Percentiles rank a stretch among this genome's conserved stretches.
Evolutionary conservation across 176 grass and related monocot genomes (phyloP).

Genomic region (Poa annua): DNA sequence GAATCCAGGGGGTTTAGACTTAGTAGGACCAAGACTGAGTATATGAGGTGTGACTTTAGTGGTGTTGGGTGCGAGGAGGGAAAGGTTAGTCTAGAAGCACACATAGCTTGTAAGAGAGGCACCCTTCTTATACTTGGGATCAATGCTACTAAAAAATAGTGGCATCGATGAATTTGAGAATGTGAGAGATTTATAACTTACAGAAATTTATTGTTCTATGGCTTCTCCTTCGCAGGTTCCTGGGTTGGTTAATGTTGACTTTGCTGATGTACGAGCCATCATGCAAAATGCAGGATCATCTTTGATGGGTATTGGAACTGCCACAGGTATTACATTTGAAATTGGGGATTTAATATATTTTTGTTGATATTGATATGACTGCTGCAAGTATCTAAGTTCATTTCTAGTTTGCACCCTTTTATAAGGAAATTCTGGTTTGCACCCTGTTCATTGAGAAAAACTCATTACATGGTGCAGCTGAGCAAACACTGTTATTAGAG

Average conservation of each 20-base stretch:
- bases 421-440: neutral
- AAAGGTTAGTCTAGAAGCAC: too few species aligned
- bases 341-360: neutral
- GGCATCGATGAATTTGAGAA: neutral
- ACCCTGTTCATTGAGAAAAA: slow-evolving; percentile 4
- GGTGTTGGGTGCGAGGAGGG: too few species aligned
- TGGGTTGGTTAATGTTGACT: slow-evolving; percentile 95
- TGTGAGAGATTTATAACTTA: neutral
- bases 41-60: too few species aligned
- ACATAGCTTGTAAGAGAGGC: too few species aligned
- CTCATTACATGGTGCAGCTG: neutral
- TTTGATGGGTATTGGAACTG: slow-evolving; percentile 97
- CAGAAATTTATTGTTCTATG: neutral
- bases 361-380: slow-evolving; percentile 5
- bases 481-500: slow-evolving; percentile 26
- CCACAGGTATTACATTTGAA: slow-evolving; percentile 68
- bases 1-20: too few species aligned
- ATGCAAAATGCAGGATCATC: slow-evolving; percentile 99
- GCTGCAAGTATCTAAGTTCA: neutral
- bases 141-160: too few species aligned
- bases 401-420: neutral
- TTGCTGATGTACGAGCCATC: slow-evolving; percentile 96
- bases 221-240: slow-evolving; percentile 68
- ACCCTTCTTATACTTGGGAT: too few species aligned
- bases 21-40: too few species aligned